Base-by-base conservation (phyloP, 1,284 basidiomycete species). In the Fomitopsis schrenkii region DNA sequence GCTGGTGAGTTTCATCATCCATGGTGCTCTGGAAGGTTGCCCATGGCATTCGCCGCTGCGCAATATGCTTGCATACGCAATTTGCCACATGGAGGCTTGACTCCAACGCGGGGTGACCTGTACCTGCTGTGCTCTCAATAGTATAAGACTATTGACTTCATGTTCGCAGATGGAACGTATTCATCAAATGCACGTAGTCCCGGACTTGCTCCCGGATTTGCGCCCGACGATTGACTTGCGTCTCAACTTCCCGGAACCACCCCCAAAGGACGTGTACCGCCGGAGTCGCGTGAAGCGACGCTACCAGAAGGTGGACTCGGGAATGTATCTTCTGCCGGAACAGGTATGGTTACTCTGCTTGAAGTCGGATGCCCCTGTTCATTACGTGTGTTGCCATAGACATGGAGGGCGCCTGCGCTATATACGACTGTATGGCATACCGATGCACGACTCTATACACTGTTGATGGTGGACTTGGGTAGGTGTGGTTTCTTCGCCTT, bases 391-490 rank as follows among this genome's bases (percentile, higher is more conserved):
- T 14, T 46, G 58, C 4, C 62, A 33, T 22, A 90, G 87, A 94
- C 92, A 0, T 67, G 83, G 8, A 73, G 80, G 55, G 81, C 80
- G 5, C 91, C 93, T 1, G 77, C 75, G 59, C 67, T 96, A 8
- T 85, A 85, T 64, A 87, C 85, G 5, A 91, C 88, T 50, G 86
- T 89, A 1, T 96, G 89, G 79, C 92, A 93, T 73, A 78, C 84
- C 0, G 93, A 97, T 58, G 83, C 84, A 15, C 84, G 90, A 55
- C 75, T 90, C n/a, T 98, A 97, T 75, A 97, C 96, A 0, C 76
- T 98, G 63, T 75, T 97, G 36, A 85, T 98, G 73, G 79, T 98
- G 54, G 95, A 98, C 74, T 87, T 91, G 59, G 91, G 90, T 90
- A 62, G 58, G 75, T 60, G 57, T 22, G 26, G 1, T 28, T 52